Evolutionary conservation across 176 grass and related monocot genomes (phyloP).

Genomic region (Triticum urartu): DNA sequence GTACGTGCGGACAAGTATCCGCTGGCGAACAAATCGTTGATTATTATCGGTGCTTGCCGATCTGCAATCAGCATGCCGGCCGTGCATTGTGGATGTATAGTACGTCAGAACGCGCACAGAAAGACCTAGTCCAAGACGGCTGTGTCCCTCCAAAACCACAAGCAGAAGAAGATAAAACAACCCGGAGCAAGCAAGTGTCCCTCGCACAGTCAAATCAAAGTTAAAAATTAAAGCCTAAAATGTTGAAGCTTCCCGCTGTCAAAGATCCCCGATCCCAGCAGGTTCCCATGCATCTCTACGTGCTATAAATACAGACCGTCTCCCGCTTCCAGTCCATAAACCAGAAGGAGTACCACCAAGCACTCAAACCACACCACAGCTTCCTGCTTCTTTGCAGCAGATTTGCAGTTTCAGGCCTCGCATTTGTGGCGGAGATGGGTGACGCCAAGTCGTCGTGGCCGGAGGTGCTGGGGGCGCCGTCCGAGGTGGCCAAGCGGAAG

Average conservation of each 20-base stretch:
- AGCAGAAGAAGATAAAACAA: background rate
- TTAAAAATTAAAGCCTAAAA: background rate
- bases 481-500: slow-evolving; percentile 23
- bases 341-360: background rate
- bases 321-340: background rate
- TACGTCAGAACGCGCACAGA: background rate
- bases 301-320: background rate
- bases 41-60: background rate
- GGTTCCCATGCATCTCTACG: background rate
- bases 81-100: background rate
- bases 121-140: background rate
- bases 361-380: background rate
- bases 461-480: slow-evolving; percentile 27
- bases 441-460: slow-evolving; percentile 30
- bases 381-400: background rate
- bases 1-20: background rate
- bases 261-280: background rate
- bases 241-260: background rate
- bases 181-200: background rate
- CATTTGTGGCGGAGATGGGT: background rate
- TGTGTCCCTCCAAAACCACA: background rate
- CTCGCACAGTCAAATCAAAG: background rate
- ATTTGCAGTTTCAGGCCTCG: background rate
- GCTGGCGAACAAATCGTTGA: background rate
- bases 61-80: background rate